Evolutionary conservation across 1,139 yeast genomes (phyloP).

Genomic region (Debaryomycetaceae sp.): DNA sequence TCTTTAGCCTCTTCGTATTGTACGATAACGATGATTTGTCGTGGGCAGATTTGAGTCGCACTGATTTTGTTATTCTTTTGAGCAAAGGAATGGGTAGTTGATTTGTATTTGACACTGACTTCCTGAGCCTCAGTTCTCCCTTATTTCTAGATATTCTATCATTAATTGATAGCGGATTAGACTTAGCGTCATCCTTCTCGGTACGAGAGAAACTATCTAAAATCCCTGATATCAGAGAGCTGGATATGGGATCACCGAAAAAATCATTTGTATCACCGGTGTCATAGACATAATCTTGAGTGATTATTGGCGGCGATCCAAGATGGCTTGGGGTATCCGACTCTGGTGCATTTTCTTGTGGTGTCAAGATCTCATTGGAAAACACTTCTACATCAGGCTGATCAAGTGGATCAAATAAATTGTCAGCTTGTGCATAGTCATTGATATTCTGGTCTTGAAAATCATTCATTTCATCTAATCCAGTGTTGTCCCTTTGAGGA

Average conservation of each 20-base stretch:
- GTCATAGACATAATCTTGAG: background rate
- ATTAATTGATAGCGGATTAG: background rate
- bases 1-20: background rate
- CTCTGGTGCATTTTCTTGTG: background rate
- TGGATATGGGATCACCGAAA: background rate
- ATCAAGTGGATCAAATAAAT: background rate
- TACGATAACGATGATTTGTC: background rate
- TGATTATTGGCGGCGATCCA: background rate
- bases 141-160: background rate
- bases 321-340: background rate
- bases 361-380: background rate
- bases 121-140: background rate
- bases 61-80: constrained; percentile 1
- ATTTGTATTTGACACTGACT: background rate
- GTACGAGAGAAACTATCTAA: background rate
- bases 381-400: background rate
- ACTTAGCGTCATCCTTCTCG: background rate
- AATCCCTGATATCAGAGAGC: background rate
- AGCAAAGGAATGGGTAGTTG: background rate
- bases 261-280: background rate
- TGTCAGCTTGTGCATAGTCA: background rate
- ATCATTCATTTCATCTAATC: background rate
- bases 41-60: background rate
- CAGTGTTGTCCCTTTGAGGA: background rate
- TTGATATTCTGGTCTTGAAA: background rate